Conservation (phyloP, 139 green algal genomes). For the Haematococcus lacustris region DNA sequence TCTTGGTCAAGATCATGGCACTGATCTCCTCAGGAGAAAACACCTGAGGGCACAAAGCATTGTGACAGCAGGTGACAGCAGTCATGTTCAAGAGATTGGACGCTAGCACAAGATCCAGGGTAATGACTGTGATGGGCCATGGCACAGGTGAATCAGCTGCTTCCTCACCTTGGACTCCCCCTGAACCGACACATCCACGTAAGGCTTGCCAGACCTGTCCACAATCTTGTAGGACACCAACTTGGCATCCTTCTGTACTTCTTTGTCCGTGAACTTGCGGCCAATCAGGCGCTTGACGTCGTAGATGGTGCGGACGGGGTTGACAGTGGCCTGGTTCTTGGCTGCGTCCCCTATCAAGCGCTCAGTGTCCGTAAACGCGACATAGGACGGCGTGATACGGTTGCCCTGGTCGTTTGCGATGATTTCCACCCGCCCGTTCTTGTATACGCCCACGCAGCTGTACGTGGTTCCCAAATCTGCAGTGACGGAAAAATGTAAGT, state of each 20-base stretch:
- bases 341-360: slow-evolving; percentile 96
- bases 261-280: slow-evolving; percentile 86
- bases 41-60: slow-evolving; percentile 28
- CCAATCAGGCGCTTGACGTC: slow-evolving; percentile 99
- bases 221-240: slow-evolving; percentile 94
- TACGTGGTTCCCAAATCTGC: slow-evolving; percentile 82
- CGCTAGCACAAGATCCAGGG: too few relatives aligned
- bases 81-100: too few relatives aligned
- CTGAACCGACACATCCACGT: slow-evolving; percentile 70
- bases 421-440: slow-evolving; percentile 97
- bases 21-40: slow-evolving; percentile 95
- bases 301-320: slow-evolving; percentile 91
- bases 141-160: too few relatives aligned
- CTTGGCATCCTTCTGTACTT: slow-evolving; percentile 96
- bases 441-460: slow-evolving; percentile 98
- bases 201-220: slow-evolving; percentile 87
- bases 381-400: slow-evolving; percentile 97
- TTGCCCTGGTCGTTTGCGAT: slow-evolving; percentile 99
- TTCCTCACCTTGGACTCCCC: slow-evolving; percentile 45
- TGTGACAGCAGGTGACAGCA: too few relatives aligned
- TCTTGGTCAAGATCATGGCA: slow-evolving; percentile 96
- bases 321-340: slow-evolving; percentile 96
- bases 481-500: neutral
- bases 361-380: slow-evolving; percentile 98
- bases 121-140: too few relatives aligned